phyloP scores from a whole-genome alignment of 2,329 filamentous ascomycete species.

The Talaromyces sp. region DNA sequence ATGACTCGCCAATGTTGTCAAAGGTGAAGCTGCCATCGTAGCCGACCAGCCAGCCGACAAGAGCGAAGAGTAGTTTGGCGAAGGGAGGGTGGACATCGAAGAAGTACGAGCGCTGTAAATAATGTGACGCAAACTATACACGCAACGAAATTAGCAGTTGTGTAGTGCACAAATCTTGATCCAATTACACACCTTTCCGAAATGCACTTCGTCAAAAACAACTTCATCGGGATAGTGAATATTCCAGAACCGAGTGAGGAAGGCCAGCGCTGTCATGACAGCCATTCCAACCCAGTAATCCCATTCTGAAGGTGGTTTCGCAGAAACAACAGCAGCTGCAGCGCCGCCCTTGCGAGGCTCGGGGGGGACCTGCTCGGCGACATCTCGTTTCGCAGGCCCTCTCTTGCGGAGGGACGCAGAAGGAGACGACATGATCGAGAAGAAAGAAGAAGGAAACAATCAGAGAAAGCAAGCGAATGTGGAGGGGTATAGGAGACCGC shows the following conservation, averaged over 20 bases:
- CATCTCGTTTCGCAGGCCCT: slow-evolving; percentile 34
- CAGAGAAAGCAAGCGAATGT: slow-evolving; percentile 9
- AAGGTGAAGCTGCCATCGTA: slow-evolving; percentile 97
- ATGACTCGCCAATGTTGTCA: slow-evolving; percentile 98
- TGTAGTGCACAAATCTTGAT: not conserved
- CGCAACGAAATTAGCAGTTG: not conserved
- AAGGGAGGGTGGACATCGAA: slow-evolving; percentile 99
- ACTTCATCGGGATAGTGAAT: slow-evolving; percentile 95
- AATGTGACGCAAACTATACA: slow-evolving; percentile 57
- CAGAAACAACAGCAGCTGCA: slow-evolving; percentile 16
- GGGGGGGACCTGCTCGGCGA: slow-evolving; percentile 17
- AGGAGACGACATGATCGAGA: slow-evolving; percentile 18
- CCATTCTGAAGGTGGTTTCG: slow-evolving; percentile 55
- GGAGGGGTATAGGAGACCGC: slow-evolving; percentile 13
- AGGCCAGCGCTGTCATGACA: slow-evolving; percentile 77
- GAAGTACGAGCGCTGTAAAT: slow-evolving; percentile 96
- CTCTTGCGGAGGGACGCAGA: slow-evolving; percentile 37
- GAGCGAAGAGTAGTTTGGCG: slow-evolving; percentile 93
- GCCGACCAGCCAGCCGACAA: slow-evolving; percentile 95
- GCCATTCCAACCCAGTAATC: slow-evolving; percentile 77
- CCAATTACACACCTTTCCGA: slow-evolving; percentile 77
- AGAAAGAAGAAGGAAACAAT: not conserved
- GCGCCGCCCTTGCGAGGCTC: slow-evolving; percentile 20
- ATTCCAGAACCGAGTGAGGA: slow-evolving; percentile 90
- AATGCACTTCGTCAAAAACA: slow-evolving; percentile 98